A percentile compares a stretch with the other conserved stretches of the same genome.
phyloP scores from a whole-genome alignment of 2,329 filamentous ascomycete genomes.

The Penicillium sp. region DNA sequence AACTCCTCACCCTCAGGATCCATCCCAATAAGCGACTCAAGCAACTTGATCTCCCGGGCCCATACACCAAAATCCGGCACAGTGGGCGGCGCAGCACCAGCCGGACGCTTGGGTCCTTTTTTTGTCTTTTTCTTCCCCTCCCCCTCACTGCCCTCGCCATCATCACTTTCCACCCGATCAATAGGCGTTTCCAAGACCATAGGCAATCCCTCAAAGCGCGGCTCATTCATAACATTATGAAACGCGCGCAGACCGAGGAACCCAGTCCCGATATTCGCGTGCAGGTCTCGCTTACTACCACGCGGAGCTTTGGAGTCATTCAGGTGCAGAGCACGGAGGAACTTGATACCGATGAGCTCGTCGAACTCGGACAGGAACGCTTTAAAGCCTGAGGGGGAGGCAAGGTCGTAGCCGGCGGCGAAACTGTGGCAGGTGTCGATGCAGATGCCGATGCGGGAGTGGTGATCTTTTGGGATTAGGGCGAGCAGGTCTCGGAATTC shows the following conservation, averaged over 20 bases:
- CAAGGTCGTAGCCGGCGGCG: constrained; percentile 86
- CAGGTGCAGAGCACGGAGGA: constrained; percentile 80
- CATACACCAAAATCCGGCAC: constrained; percentile 78
- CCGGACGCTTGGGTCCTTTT: constrained; percentile 19
- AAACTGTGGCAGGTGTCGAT: constrained; percentile 97
- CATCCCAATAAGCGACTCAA: constrained; percentile 83
- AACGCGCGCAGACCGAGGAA: constrained; percentile 89
- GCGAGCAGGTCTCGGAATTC: constrained; percentile 82
- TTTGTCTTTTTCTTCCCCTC: constrained; percentile 17
- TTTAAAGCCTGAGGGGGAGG: constrained; percentile 67
- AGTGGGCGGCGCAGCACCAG: constrained; percentile 31
- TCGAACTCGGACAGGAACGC: constrained; percentile 73
- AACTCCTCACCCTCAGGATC: constrained; percentile 73
- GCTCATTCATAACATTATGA: constrained; percentile 82
- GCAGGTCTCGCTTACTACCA: constrained; percentile 74
- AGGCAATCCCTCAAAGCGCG: constrained; percentile 69
- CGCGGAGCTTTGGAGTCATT: constrained; percentile 95
- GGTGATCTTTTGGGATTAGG: constrained; percentile 65
- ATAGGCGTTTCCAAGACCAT: constrained; percentile 97
- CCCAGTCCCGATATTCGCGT: constrained; percentile 94
- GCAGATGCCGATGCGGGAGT: constrained; percentile 82
- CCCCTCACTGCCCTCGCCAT: constrained; percentile 16
- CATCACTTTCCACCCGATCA: constrained; percentile 55
- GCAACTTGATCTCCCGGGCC: constrained; percentile 90
- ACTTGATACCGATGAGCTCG: constrained; percentile 67